Evolutionary conservation across 345 rosid genomes (phyloP).

Genomic region (Microthlaspi erraticum): DNA sequence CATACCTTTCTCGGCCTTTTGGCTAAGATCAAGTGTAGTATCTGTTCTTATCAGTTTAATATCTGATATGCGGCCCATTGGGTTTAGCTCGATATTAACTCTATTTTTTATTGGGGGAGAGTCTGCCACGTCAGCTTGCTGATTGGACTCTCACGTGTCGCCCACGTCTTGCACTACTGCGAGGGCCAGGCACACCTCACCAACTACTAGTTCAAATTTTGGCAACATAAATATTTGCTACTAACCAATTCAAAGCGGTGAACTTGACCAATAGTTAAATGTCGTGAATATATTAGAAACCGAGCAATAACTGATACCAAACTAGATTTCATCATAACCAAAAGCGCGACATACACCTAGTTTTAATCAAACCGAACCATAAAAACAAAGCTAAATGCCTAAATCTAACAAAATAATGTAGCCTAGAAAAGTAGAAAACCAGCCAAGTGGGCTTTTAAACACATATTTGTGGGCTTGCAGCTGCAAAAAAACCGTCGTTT

Average conservation of each 20-base stretch:
- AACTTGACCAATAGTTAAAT: no score
- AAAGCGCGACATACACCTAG: no score
- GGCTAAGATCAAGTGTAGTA: constrained; percentile 78
- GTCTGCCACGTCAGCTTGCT: not conserved
- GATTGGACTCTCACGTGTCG: not conserved
- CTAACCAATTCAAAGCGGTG: no score
- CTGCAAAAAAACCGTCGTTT: not conserved
- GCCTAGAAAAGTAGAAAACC: no score
- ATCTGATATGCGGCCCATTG: constrained; percentile 51
- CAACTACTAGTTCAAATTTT: not conserved
- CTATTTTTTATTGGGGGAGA: constrained; percentile 6
- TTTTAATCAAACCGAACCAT: no score
- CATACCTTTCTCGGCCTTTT: constrained; percentile 79
- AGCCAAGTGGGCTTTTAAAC: not conserved
- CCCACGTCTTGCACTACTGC: not conserved
- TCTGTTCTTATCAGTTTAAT: constrained; percentile 72
- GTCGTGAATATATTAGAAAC: no score
- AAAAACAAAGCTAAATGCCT: no score
- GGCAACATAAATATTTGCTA: no score
- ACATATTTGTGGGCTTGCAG: constrained; percentile 5
- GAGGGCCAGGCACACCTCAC: constrained; percentile 7
- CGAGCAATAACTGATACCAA: no score
- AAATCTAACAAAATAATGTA: no score
- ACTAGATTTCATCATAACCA: no score
- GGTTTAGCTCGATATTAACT: constrained; percentile 13